These are phyloP conservation scores for Clonostachys rhizophaga DNA, from an alignment of 2,329 filamentous ascomycete species.

Conservation along the genomic window DNA sequence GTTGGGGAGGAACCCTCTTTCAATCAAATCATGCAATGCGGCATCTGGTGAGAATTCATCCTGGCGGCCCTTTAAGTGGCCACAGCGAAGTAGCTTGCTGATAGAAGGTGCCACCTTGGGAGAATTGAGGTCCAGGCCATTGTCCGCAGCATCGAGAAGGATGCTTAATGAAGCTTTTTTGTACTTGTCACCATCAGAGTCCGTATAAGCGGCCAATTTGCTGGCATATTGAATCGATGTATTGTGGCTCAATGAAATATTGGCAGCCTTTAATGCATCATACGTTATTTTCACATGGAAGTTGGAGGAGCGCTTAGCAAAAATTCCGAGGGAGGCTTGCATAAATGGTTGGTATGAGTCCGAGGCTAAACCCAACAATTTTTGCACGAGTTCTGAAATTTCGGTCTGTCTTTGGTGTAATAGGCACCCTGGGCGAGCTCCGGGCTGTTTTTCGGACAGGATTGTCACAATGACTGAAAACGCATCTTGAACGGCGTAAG, in stretches of 20 bases:
- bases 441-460: background rate
- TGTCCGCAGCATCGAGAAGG: constrained; percentile 24
- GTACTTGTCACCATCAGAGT: constrained; percentile 38
- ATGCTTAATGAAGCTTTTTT: constrained; percentile 31
- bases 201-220: constrained; percentile 30
- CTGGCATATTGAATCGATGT: constrained; percentile 44
- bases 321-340: constrained; percentile 29
- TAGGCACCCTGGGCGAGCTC: too few species aligned
- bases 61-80: constrained; percentile 7
- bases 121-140: constrained; percentile 37
- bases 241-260: constrained; percentile 26
- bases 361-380: constrained; percentile 10
- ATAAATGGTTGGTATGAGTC: constrained; percentile 23
- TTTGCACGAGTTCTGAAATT: background rate
- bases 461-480: constrained; percentile 20
- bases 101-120: constrained; percentile 47
- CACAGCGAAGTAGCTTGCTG: constrained; percentile 49
- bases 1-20: constrained; percentile 58
- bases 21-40: constrained; percentile 38
- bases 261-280: constrained; percentile 17
- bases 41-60: constrained; percentile 19
- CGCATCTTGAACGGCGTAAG: constrained; percentile 29
- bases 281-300: constrained; percentile 28
- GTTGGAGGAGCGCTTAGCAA: constrained; percentile 18
- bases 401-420: background rate